Percentiles rank a stretch among this genome's conserved stretches.
Conservation (phyloP, 2,329 filamentous ascomycete species). For the Xylariales sp. region DNA sequence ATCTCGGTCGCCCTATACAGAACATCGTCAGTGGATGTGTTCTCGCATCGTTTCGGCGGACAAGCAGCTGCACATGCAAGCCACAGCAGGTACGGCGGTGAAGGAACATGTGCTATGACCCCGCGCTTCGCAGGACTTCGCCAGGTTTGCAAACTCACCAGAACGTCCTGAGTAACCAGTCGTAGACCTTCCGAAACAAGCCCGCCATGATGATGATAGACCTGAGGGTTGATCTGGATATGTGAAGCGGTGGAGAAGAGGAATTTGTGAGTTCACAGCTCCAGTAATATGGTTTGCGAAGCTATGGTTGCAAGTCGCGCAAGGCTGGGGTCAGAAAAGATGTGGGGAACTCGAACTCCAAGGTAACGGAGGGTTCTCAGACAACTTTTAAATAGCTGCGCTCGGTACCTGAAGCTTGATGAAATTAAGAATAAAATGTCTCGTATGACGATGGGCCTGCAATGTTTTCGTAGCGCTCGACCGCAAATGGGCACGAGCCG, state of each 20-base stretch:
- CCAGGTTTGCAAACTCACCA: conserved; percentile 59
- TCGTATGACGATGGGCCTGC: conserved; percentile 32
- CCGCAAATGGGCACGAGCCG: conserved; percentile 22
- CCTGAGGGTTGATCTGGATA: background rate
- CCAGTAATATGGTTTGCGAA: conserved; percentile 10
- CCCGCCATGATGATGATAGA: conserved; percentile 65
- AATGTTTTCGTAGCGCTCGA: conserved; percentile 26
- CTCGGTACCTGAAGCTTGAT: conserved; percentile 24
- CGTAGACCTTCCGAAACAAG: conserved; percentile 90
- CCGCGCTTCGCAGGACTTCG: conserved; percentile 21
- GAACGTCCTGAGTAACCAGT: conserved; percentile 96
- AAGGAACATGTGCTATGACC: conserved; percentile 21
- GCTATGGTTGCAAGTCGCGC: conserved; percentile 9
- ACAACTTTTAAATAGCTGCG: conserved; percentile 36
- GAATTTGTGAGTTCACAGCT: background rate
- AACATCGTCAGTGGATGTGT: too few species aligned
- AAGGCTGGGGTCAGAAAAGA: conserved; percentile 10
- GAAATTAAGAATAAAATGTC: conserved; percentile 37
- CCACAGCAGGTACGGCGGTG: conserved; percentile 15
- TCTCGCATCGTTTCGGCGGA: too few species aligned
- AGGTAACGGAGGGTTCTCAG: conserved; percentile 20
- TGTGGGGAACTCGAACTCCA: conserved; percentile 9
- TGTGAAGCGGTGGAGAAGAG: background rate
- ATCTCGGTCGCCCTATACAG: conserved; percentile 89
- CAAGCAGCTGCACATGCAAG: too few species aligned